Conservation (phyloP, 306 rosid species). For the Neltuma alba region DNA sequence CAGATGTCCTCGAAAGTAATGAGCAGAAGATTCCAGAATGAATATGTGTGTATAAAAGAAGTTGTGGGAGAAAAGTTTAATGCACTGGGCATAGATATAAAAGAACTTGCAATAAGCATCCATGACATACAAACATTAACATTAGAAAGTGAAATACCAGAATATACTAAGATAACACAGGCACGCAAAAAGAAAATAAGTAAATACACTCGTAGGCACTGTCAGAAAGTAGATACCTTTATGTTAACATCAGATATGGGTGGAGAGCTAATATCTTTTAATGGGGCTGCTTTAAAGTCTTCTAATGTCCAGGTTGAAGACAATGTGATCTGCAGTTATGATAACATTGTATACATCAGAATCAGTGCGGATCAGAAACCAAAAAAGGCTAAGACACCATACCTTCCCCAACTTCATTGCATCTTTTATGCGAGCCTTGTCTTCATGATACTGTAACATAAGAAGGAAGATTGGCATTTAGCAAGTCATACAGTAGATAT, state of each 20-base stretch:
- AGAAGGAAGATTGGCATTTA: slow-evolving; percentile 24
- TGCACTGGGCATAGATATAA: slow-evolving; percentile 15
- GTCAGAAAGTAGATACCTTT: slow-evolving; percentile 50
- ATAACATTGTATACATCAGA: slow-evolving; percentile 29
- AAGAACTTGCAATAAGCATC: slow-evolving; percentile 15
- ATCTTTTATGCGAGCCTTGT: slow-evolving; percentile 72
- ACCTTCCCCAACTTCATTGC: slow-evolving; percentile 89
- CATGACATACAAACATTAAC: slow-evolving; percentile 10
- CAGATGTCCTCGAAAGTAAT: background rate
- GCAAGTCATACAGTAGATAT: slow-evolving; percentile 14
- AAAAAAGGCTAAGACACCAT: slow-evolving; percentile 33
- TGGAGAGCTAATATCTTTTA: slow-evolving; percentile 59
- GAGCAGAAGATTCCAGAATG: slow-evolving; percentile 3
- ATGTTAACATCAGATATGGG: slow-evolving; percentile 72
- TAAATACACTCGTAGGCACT: background rate
- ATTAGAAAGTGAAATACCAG: background rate
- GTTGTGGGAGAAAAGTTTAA: slow-evolving; percentile 2
- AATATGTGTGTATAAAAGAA: background rate
- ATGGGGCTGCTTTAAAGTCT: slow-evolving; percentile 64
- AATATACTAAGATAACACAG: background rate
- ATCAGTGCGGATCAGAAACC: slow-evolving; percentile 32
- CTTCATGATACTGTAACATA: slow-evolving; percentile 75
- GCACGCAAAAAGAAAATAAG: background rate
- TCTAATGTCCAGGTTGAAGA: slow-evolving; percentile 68
- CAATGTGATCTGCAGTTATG: slow-evolving; percentile 55